Evolutionary conservation across 805 yeast species (phyloP).

Genomic region (Saccharomycopsis vini): DNA sequence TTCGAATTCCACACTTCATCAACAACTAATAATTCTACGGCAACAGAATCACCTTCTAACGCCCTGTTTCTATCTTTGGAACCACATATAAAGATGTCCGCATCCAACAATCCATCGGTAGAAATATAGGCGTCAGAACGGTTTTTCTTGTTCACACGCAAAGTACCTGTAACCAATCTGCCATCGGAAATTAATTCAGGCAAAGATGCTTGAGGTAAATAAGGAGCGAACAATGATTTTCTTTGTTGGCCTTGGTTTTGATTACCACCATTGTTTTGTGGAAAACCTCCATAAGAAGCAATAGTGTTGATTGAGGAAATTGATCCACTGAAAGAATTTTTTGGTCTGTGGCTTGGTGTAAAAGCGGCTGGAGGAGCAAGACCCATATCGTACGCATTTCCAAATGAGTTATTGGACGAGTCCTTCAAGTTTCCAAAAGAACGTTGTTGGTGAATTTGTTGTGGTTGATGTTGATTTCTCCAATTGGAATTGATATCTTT

Average conservation of each 20-base stretch:
- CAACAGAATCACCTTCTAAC: conserved; percentile 91
- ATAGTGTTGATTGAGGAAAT: conserved; percentile 36
- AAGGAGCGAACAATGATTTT: conserved; percentile 89
- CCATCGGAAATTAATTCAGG: conserved; percentile 89
- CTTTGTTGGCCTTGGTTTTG: conserved; percentile 32
- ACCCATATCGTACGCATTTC: conserved; percentile 74
- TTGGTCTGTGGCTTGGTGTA: conserved; percentile 72
- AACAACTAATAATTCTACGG: conserved; percentile 86
- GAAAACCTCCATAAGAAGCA: conserved; percentile 16
- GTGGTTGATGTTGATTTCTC: conserved; percentile 47
- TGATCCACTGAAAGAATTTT: conserved; percentile 62
- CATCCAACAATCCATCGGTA: conserved; percentile 90
- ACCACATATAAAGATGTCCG: conserved; percentile 96
- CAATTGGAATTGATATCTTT: conserved; percentile 50
- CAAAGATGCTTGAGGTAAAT: conserved; percentile 84
- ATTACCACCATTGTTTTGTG: background rate
- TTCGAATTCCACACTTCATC: conserved; percentile 98
- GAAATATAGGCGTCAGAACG: conserved; percentile 98
- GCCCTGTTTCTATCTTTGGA: conserved; percentile 98
- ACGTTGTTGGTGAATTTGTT: conserved; percentile 13
- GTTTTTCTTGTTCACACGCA: conserved; percentile 92
- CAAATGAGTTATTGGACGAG: conserved; percentile 23
- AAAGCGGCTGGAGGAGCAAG: conserved; percentile 56
- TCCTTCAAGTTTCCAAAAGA: conserved; percentile 4
- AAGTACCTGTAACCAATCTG: conserved; percentile 80